Percentiles rank a stretch among this genome's conserved stretches.
phyloP scores from a whole-genome alignment of 2,329 filamentous ascomycete genomes.

The Akanthomyces lecanii region DNA sequence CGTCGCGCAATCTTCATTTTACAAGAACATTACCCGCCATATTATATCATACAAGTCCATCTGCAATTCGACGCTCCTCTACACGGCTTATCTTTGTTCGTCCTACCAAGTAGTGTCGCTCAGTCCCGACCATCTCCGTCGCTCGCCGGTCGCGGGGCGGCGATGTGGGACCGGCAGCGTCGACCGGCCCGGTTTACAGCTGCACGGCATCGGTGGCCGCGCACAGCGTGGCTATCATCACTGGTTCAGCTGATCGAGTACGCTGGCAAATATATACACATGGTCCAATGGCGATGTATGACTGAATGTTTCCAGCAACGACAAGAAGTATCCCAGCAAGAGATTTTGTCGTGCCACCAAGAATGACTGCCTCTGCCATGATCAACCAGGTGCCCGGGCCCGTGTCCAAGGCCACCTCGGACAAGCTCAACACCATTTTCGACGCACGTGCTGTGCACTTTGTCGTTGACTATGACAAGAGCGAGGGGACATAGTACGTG shows the following conservation, averaged over 20 bases:
- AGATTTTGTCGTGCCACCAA: not conserved
- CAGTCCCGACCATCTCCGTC: not conserved
- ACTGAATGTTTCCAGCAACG: not conserved
- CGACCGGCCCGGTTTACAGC: conserved; percentile 3
- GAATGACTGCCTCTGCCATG: conserved; percentile 30
- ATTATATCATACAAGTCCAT: not conserved
- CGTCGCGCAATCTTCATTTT: not conserved
- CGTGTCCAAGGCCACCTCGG: conserved; percentile 34
- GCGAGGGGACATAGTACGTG: conserved; percentile 43
- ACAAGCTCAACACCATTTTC: conserved; percentile 45
- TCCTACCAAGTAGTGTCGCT: too few species aligned
- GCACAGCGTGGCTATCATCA: not conserved
- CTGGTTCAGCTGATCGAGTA: not conserved
- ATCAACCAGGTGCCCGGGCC: conserved; percentile 30
- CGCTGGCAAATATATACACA: not conserved
- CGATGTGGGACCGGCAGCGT: conserved; percentile 12
- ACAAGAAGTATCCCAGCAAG: not conserved
- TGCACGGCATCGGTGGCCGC: not conserved
- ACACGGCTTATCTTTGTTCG: not conserved
- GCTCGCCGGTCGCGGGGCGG: conserved; percentile 1
- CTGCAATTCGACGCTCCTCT: not conserved
- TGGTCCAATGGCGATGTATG: too few species aligned
- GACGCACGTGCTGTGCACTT: conserved; percentile 50
- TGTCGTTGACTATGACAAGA: conserved; percentile 50
- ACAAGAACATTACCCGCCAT: not conserved